A percentile compares a stretch with the other conserved stretches of the same genome.
phyloP scores from a whole-genome alignment of 2,329 filamentous ascomycete genomes.

The Stagonosporopsis chrysanthemi region DNA sequence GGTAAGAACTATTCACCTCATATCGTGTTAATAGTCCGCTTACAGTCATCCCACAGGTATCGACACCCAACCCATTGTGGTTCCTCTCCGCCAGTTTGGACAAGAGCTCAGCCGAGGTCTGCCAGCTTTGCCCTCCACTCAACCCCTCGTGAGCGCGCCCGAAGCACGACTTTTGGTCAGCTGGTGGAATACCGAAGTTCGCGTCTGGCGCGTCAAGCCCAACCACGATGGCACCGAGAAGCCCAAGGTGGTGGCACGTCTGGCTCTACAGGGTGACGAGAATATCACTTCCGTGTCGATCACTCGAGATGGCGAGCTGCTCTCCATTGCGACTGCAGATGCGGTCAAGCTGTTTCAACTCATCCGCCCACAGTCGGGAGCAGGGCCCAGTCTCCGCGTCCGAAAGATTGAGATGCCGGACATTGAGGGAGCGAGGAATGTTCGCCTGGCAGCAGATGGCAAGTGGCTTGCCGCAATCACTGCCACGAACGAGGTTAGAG shows the following conservation, averaged over 20 bases:
- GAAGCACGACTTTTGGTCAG: slow-evolving; percentile 79
- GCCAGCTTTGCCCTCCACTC: slow-evolving; percentile 81
- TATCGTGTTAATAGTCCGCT: slow-evolving; percentile 36
- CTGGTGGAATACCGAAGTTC: slow-evolving; percentile 91
- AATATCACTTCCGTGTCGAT: slow-evolving; percentile 80
- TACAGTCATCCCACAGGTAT: slow-evolving; percentile 64
- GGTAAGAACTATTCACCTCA: slow-evolving; percentile 61
- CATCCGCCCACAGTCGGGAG: slow-evolving; percentile 58
- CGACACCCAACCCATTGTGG: slow-evolving; percentile 81
- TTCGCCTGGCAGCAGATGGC: slow-evolving; percentile 74
- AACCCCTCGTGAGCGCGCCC: slow-evolving; percentile 75
- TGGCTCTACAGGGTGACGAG: slow-evolving; percentile 68
- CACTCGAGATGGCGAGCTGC: slow-evolving; percentile 73
- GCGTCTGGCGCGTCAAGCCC: slow-evolving; percentile 74
- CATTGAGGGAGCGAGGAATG: slow-evolving; percentile 71
- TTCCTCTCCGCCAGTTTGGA: slow-evolving; percentile 79
- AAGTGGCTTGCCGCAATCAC: slow-evolving; percentile 70
- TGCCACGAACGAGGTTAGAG: slow-evolving; percentile 54
- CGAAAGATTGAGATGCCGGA: slow-evolving; percentile 72
- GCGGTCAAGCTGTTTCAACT: slow-evolving; percentile 82
- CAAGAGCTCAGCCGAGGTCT: slow-evolving; percentile 83
- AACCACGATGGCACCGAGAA: slow-evolving; percentile 56
- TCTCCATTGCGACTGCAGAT: slow-evolving; percentile 77
- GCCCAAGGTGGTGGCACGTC: slow-evolving; percentile 51
- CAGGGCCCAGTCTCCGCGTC: slow-evolving; percentile 70